Evolutionary conservation across 2,329 filamentous ascomycete genomes (phyloP), one percentile per base, ranked within the genome.

Genomic region (Thermothelomyces thermophilus): DNA sequence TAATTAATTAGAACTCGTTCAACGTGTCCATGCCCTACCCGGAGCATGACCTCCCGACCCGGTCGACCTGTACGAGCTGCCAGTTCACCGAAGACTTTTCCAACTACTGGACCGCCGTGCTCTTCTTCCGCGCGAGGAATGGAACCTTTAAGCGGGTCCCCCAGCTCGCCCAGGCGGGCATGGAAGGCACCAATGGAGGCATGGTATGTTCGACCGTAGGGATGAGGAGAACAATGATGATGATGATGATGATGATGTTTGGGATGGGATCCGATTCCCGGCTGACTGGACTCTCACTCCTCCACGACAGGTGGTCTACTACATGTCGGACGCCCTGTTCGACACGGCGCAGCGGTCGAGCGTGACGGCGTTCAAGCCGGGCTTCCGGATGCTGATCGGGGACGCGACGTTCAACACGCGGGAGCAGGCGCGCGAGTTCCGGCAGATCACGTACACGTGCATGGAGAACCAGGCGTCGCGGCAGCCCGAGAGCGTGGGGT

Each of bases 261-360:
- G n/a, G n/a, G n/a, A n/a, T n/a, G n/a, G n/a, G n/a, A 34, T 16
- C 31, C 31, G 11, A 5, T 6, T 4, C 5, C 4, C 31, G 31
- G 31, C 33, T n/a, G n/a, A 31, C 30, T 31, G 30, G 9, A n/a
- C n/a, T n/a, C n/a, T n/a, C n/a, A n/a, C n/a, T n/a, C n/a, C n/a
- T n/a, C n/a, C n/a, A n/a, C n/a, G n/a, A n/a, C n/a, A 53, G 64
- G 60, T 67, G 30, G 71, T 74, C 31, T 74, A 74, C 63, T 74
- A 74, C 59, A 72, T 74, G 67, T 60, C 59, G 3, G 66, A 69
- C 55, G 67, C 66, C 9, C 62, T 69, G 8, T 63, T 68, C 54
- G 64, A 67, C 57, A 66, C 65, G 20, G 63, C 66, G 42, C 60
- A 68, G 55, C 24, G 54, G 55, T 48, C 55, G 54, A 68, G 68